phyloP scores from a whole-genome alignment of 441 rosid genomes.

The Hura crepitans region DNA sequence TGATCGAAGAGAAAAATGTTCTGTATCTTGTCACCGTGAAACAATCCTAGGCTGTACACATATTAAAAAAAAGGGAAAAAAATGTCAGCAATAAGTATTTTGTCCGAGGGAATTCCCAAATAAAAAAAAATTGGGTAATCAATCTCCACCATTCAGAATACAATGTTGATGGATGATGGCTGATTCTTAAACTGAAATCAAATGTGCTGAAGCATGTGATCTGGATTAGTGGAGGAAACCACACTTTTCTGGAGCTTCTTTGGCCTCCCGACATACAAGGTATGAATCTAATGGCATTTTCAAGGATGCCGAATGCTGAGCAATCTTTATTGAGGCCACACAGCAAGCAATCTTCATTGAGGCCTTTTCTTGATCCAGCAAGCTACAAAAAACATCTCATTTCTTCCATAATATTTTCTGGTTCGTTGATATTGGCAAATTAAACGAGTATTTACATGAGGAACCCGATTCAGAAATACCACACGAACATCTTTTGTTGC shows the following conservation, averaged over 20 bases:
- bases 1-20: constrained; percentile 34
- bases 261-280: constrained; percentile 4
- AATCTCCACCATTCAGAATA: constrained; percentile 27
- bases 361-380: constrained; percentile 18
- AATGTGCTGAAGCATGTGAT: constrained; percentile 21
- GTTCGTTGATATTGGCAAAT: constrained; percentile 16
- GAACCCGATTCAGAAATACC: constrained; percentile 17
- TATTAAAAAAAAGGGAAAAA: constrained; percentile 13
- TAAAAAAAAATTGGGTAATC: constrained; percentile 32
- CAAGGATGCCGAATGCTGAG: constrained; percentile 3
- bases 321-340: constrained; percentile 14
- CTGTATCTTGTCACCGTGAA: constrained; percentile 46
- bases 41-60: constrained; percentile 61
- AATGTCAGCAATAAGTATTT: constrained; percentile 39
- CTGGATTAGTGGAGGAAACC: constrained; percentile 32
- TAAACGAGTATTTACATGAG: constrained; percentile 9
- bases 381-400: constrained; percentile 19
- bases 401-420: constrained; percentile 25
- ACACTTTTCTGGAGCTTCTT: constrained; percentile 35
- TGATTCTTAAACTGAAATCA: constrained; percentile 30
- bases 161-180: constrained; percentile 24
- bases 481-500: constrained; percentile 28
- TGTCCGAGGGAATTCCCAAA: constrained; percentile 37
- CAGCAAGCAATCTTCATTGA: constrained; percentile 15
- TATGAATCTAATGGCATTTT: constrained; percentile 14